Evolutionary conservation across 768 basidiomycete genomes (phyloP), one percentile per base, ranked within the genome.

Genomic region (Collybiopsis confluens): DNA sequence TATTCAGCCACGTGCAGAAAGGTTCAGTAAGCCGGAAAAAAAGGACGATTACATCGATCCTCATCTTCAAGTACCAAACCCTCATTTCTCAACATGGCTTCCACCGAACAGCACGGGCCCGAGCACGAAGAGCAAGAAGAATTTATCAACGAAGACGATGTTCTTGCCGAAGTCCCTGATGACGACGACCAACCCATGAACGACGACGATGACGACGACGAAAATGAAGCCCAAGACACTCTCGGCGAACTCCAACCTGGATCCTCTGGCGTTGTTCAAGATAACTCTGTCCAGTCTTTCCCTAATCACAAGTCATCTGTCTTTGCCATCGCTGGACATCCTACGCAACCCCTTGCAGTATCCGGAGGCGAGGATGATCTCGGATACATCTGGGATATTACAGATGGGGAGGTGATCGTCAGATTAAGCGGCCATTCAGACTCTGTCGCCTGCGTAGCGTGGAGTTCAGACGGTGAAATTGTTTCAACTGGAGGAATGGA

Each of bases 401-500:
- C 83, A 2, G 83, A 86, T 41, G 92, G 92, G 13, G 85, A 90
- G 62, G 73, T 85, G 60, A 75, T 96, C 55, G 88, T 84, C 48
- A 90, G 86, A 70, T 77, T 99, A 47, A 88, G 89, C 0, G 97
- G 97, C 2, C 97, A 99, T 68, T 83, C 85, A 6, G 97, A 99
- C 65, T 94, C 92, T 58, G 92, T 99, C 44, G 85, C 85, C 4
- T 77, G 77, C 51, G 77, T 80, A 3, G 85, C 78, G 20, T 99
- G 90, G 80, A 96, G 85, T 65, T 62, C 73, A 0, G 96, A 98
- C 65, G 97, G 97, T 2, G 88, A 97, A 70, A 79, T 97, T 80
- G 78, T 95, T 54, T 85, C 95, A 15, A 97, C 95, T 0, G 97
- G 96, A 9, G 97, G 97, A 0, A 98, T 99, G 97, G 97, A 99